phyloP scores from a whole-genome alignment of 2,329 filamentous ascomycete species.

The Colletotrichum limetticola region DNA sequence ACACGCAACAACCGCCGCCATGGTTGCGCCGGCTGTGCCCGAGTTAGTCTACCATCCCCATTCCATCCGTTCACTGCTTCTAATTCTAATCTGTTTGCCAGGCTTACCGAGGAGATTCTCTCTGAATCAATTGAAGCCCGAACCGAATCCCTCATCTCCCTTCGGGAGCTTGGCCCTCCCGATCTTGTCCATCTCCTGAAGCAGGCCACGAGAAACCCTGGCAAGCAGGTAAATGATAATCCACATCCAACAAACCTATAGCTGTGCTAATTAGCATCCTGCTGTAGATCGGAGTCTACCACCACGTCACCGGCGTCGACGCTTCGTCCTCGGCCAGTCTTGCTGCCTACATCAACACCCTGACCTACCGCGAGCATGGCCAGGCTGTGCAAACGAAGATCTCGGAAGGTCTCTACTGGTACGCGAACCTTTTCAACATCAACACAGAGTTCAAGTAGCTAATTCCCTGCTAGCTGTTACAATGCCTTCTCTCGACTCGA shows the following conservation, averaged over 20 bases:
- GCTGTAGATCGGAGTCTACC: constrained; percentile 85
- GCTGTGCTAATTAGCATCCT: constrained; percentile 32
- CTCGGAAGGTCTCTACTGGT: constrained; percentile 95
- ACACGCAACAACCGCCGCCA: constrained; percentile 51
- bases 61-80: constrained; percentile 21
- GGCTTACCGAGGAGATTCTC: constrained; percentile 92
- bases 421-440: constrained; percentile 30
- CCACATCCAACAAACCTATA: not conserved
- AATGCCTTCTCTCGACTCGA: constrained; percentile 98
- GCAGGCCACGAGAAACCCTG: constrained; percentile 66
- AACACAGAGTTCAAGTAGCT: constrained; percentile 43
- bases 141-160: constrained; percentile 84
- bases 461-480: constrained; percentile 74
- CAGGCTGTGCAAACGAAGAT: constrained; percentile 81
- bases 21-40: constrained; percentile 80
- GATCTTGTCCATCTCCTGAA: constrained; percentile 97
- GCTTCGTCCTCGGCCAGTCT: constrained; percentile 97
- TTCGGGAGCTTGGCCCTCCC: constrained; percentile 94
- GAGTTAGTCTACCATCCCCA: constrained; percentile 64
- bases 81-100: constrained; percentile 50
- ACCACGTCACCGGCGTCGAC: constrained; percentile 97
- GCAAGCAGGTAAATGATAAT: constrained; percentile 60
- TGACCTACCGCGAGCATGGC: constrained; percentile 89
- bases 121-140: constrained; percentile 93
- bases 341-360: constrained; percentile 97